phyloP scores from a whole-genome alignment of 2,329 filamentous ascomycete genomes.

The Septoria linicola region DNA sequence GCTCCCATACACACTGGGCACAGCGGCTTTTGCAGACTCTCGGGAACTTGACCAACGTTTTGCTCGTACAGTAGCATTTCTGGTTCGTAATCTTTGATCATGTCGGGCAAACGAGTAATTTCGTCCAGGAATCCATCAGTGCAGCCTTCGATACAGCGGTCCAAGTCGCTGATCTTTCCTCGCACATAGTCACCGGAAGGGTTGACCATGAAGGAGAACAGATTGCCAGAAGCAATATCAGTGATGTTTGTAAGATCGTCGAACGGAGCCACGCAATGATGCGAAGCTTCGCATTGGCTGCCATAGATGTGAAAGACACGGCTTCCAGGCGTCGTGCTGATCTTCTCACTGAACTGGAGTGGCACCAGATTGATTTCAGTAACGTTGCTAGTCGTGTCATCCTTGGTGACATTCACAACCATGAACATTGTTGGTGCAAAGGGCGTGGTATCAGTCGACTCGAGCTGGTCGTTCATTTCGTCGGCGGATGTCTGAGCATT shows the following conservation, averaged over 20 bases:
- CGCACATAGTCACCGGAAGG: slow-evolving; percentile 28
- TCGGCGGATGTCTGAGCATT: no score
- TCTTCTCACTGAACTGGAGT: slow-evolving; percentile 18
- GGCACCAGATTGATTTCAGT: slow-evolving; percentile 19
- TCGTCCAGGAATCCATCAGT: slow-evolving; percentile 25
- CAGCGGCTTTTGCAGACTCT: slow-evolving; percentile 21
- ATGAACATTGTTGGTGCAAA: slow-evolving; percentile 17
- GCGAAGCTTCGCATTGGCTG: slow-evolving; percentile 17
- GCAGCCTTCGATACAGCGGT: slow-evolving; percentile 24
- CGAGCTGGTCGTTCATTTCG: background rate
- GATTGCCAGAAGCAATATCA: slow-evolving; percentile 14
- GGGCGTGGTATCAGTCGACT: background rate
- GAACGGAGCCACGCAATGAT: slow-evolving; percentile 7
- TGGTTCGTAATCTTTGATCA: slow-evolving; percentile 26
- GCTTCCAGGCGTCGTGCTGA: background rate
- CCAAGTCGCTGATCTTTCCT: slow-evolving; percentile 10
- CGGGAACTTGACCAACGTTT: slow-evolving; percentile 1
- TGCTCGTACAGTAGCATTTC: slow-evolving; percentile 17
- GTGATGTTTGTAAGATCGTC: slow-evolving; percentile 13
- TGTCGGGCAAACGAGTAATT: slow-evolving; percentile 14
- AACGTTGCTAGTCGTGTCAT: slow-evolving; percentile 13
- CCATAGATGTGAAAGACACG: slow-evolving; percentile 31
- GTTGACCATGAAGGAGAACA: slow-evolving; percentile 17
- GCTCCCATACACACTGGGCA: slow-evolving; percentile 34
- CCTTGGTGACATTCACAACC: slow-evolving; percentile 18